These are phyloP conservation scores for Botrytis cinerea DNA, from an alignment of 2,329 filamentous ascomycete genomes.

Conservation along the genomic window DNA sequence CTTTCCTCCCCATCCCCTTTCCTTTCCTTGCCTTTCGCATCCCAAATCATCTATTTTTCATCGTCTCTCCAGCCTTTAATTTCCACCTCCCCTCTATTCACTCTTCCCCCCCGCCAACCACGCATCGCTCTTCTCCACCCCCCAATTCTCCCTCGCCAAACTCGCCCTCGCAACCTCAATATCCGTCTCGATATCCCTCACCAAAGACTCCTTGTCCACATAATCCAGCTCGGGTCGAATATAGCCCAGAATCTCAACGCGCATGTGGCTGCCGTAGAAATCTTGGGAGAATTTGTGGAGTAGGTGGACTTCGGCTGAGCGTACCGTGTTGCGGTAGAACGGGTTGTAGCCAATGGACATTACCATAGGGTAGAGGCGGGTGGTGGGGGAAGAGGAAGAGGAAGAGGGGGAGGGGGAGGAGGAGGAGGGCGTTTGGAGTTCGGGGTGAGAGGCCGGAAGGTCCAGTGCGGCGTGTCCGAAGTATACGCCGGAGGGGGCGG, in stretches of 20 bases:
- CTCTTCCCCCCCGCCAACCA: conserved; percentile 27
- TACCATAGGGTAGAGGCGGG: conserved; percentile 75
- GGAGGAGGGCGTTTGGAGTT: conserved; percentile 22
- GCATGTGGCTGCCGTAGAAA: conserved; percentile 83
- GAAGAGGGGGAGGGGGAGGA: conserved; percentile 24
- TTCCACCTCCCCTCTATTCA: conserved; percentile 52
- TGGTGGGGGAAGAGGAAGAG: conserved; percentile 34
- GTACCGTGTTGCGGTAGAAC: conserved; percentile 89
- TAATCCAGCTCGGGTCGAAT: conserved; percentile 92
- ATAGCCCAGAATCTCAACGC: conserved; percentile 80
- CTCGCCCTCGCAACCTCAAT: conserved; percentile 79
- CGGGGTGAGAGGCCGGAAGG: conserved; percentile 52
- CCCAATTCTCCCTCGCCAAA: conserved; percentile 66
- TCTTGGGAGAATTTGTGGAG: conserved; percentile 75
- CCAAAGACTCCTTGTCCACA: conserved; percentile 75
- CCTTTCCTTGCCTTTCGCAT: not conserved
- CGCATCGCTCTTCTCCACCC: conserved; percentile 27
- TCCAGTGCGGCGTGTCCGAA: conserved; percentile 85
- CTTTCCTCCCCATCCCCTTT: not conserved
- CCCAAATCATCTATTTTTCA: conserved; percentile 28
- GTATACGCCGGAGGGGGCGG: conserved; percentile 80
- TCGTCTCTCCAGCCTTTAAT: not conserved
- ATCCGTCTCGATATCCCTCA: conserved; percentile 86
- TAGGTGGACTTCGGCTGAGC: conserved; percentile 87
- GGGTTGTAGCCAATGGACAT: conserved; percentile 97